These are phyloP conservation scores for Colletotrichum liaoningense DNA, from an alignment of 2,329 filamentous ascomycete genomes.

Conservation along the genomic window DNA sequence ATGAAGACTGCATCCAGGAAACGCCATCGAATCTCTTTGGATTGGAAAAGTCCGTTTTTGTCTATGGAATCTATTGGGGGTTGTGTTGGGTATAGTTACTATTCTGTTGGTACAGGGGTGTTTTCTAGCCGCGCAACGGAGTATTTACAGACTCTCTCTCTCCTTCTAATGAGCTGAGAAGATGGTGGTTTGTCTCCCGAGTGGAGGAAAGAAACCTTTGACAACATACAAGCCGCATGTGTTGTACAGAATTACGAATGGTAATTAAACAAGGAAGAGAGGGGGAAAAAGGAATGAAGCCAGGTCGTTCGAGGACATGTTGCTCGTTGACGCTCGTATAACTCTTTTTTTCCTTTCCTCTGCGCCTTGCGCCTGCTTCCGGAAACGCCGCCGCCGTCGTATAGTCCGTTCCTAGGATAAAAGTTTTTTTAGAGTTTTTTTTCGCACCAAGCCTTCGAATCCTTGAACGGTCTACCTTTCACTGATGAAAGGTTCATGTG, in stretches of 20 bases:
- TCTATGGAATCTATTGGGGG: not conserved
- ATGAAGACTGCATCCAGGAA: not conserved
- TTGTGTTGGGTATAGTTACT: not conserved
- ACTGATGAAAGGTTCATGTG: not conserved
- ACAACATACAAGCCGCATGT: slow-evolving; percentile 6
- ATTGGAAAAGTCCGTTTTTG: not conserved
- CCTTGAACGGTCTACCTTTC: not conserved
- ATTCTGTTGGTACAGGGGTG: not conserved
- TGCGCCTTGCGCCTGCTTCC: not conserved
- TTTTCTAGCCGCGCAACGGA: not conserved
- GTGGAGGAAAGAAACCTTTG: not conserved
- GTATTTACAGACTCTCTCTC: not conserved
- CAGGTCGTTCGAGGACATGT: not conserved
- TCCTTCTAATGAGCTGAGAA: slow-evolving; percentile 24
- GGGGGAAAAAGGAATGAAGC: not conserved
- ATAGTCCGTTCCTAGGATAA: not conserved
- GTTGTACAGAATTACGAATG: not conserved
- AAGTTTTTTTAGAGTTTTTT: not conserved
- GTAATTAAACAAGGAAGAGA: not conserved
- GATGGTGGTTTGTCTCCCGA: not conserved
- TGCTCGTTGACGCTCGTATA: not conserved
- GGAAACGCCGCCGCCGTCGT: not conserved
- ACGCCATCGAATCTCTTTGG: not conserved
- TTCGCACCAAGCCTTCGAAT: not conserved
- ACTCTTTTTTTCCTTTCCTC: too few species aligned